Percentiles rank a stretch among this genome's conserved stretches.
Evolutionary conservation across 306 rosid genomes (phyloP).

Genomic region (Albizia julibrissin): DNA sequence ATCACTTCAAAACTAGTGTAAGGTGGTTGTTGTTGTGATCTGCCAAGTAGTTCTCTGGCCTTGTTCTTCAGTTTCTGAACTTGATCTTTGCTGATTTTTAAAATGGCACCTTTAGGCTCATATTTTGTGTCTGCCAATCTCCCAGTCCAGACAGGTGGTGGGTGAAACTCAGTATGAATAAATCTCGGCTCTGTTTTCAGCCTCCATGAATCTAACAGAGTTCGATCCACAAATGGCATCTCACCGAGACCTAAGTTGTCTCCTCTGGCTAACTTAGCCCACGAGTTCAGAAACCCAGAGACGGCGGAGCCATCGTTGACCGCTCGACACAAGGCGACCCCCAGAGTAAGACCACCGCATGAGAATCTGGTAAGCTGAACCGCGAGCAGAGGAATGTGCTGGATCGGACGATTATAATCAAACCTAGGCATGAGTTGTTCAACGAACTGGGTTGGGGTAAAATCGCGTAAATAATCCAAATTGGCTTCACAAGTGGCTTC

Average conservation of each 20-base stretch:
- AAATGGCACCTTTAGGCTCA: neutral
- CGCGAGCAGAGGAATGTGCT: conserved; percentile 32
- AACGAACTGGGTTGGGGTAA: neutral
- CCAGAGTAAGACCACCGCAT: conserved; percentile 27
- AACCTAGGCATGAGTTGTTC: conserved; percentile 31
- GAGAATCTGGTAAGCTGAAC: conserved; percentile 35
- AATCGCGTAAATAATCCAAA: neutral
- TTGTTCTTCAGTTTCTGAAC: conserved; percentile 32
- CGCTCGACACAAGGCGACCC: conserved; percentile 15
- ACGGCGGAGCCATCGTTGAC: conserved; percentile 25
- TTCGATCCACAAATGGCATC: conserved; percentile 31
- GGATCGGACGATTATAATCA: conserved; percentile 29
- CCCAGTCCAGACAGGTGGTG: conserved; percentile 39
- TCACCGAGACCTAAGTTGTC: neutral
- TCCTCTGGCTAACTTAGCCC: conserved; percentile 40
- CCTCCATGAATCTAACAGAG: conserved; percentile 8
- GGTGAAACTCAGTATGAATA: conserved; percentile 40
- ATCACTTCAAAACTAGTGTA: conserved; percentile 43
- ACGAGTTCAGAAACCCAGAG: conserved; percentile 18
- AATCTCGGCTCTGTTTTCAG: conserved; percentile 17
- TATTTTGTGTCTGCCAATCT: neutral
- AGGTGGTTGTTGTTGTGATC: neutral
- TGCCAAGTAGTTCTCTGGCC: neutral
- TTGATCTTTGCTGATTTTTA: conserved; percentile 27
- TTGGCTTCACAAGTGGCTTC: conserved; percentile 8